Conservation (phyloP, 169 alveolate genomes). For the Eimeria falciformis region DNA sequence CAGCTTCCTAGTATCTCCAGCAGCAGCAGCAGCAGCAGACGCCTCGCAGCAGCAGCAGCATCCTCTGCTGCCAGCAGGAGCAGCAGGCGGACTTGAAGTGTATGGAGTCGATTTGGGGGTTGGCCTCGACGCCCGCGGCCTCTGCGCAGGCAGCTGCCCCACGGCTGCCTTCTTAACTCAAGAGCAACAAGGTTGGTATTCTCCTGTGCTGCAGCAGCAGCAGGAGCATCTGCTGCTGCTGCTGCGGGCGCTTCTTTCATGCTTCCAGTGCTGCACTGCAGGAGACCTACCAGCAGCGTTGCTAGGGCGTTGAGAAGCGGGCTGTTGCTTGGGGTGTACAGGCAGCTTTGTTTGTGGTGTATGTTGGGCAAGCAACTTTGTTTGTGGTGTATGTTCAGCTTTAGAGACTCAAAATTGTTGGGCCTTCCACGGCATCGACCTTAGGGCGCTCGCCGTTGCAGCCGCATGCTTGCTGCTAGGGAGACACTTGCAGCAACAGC, state of each 20-base stretch:
- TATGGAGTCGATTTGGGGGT: not conserved
- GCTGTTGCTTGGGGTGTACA: not conserved
- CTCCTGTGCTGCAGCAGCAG: conserved; percentile 33
- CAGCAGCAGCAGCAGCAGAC: conserved; percentile 38
- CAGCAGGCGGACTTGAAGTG: not conserved
- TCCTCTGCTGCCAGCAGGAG: conserved; percentile 52
- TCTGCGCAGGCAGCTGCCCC: conserved; percentile 16
- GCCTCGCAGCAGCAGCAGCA: conserved; percentile 21
- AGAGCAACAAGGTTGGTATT: not conserved
- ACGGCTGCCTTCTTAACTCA: not conserved
- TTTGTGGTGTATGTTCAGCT: not conserved
- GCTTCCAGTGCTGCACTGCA: not conserved
- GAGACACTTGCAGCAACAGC: not conserved
- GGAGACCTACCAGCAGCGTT: too few relatives aligned
- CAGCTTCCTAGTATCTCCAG: conserved; percentile 46
- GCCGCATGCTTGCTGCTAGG: conserved; percentile 48
- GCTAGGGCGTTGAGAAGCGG: not conserved
- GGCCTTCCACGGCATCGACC: conserved; percentile 42
- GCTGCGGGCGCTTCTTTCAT: not conserved
- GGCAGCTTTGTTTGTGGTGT: not conserved
- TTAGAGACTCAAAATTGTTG: not conserved
- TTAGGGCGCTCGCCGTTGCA: not conserved
- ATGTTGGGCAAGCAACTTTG: not conserved
- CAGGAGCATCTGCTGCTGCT: conserved; percentile 36
- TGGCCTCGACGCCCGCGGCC: conserved; percentile 27